Percentiles rank a stretch among this genome's conserved stretches.
Conservation (phyloP, 495 filamentous ascomycete genomes). For the Lasiosphaeria ovina region DNA sequence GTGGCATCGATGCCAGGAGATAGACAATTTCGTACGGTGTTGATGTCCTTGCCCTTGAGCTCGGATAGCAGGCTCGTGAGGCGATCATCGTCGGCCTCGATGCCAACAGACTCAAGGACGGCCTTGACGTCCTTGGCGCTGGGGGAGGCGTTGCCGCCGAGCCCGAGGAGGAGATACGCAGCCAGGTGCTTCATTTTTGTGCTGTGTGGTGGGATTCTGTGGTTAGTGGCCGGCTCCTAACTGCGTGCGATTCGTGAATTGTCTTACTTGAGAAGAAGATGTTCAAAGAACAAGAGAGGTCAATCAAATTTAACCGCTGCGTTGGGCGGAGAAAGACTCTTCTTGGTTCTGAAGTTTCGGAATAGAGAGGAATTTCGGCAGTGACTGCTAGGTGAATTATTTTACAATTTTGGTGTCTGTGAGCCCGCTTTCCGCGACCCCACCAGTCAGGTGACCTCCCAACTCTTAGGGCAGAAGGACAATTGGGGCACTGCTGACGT, state of each 20-base stretch:
- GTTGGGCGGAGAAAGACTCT: slow-evolving; percentile 57
- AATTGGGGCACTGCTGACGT: not conserved
- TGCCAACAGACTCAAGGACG: slow-evolving; percentile 91
- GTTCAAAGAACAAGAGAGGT: slow-evolving; percentile 52
- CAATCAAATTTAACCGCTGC: slow-evolving; percentile 56
- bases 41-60: slow-evolving; percentile 96
- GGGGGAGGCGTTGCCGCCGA: slow-evolving; percentile 89
- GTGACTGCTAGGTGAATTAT: slow-evolving; percentile 26
- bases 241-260: not conserved
- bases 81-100: slow-evolving; percentile 89
- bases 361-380: slow-evolving; percentile 16
- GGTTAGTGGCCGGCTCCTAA: slow-evolving; percentile 8
- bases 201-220: slow-evolving; percentile 6
- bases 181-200: slow-evolving; percentile 99
- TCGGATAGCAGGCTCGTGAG: slow-evolving; percentile 81
- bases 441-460: slow-evolving; percentile 29
- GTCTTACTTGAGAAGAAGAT: not conserved
- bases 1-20: slow-evolving; percentile 13
- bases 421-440: slow-evolving; percentile 25
- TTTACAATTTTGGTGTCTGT: slow-evolving; percentile 32
- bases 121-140: slow-evolving; percentile 83
- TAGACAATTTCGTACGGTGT: slow-evolving; percentile 63
- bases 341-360: slow-evolving; percentile 44
- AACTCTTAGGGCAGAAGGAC: slow-evolving; percentile 28
- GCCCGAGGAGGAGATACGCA: slow-evolving; percentile 93